Evolutionary conservation across 192 early-diverging fungal genomes (phyloP).

Genomic region (Bifiguratus adelaidae): DNA sequence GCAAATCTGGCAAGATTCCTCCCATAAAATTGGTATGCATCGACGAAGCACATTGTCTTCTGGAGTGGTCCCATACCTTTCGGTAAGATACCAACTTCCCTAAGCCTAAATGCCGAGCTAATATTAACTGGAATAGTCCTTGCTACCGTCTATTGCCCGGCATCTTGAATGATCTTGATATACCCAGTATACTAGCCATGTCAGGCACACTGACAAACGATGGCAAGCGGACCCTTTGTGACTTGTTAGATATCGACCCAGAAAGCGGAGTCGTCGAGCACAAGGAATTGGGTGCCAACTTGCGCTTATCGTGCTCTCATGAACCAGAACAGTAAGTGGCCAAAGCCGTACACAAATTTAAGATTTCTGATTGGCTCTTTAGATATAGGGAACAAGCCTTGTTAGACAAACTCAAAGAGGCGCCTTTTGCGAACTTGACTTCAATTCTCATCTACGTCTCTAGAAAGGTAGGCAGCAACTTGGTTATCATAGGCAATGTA

Average conservation of each 20-base stretch:
- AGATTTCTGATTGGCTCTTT: no score
- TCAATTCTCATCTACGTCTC: no score
- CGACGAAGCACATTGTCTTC: slow-evolving; percentile 78
- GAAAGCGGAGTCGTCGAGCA: slow-evolving; percentile 37
- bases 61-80: slow-evolving; percentile 84
- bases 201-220: slow-evolving; percentile 64
- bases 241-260: slow-evolving; percentile 46
- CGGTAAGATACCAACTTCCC: slow-evolving; percentile 34
- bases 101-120: no score
- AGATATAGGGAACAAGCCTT: no score
- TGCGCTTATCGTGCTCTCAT: slow-evolving; percentile 43
- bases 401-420: no score
- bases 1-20: slow-evolving; percentile 33
- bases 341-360: no score
- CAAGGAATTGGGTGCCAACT: slow-evolving; percentile 44
- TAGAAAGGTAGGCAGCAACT: no score
- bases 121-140: not conserved
- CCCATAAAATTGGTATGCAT: slow-evolving; percentile 51
- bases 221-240: slow-evolving; percentile 33
- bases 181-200: slow-evolving; percentile 48
- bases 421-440: no score
- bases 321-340: no score
- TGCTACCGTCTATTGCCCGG: slow-evolving; percentile 48
- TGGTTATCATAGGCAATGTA: no score
- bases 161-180: slow-evolving; percentile 32